A percentile compares a stretch with the other conserved stretches of the same genome.
These are phyloP conservation scores for Plasmodium billcollinsi DNA, from an alignment of 169 alveolate species.

Conservation along the genomic window DNA sequence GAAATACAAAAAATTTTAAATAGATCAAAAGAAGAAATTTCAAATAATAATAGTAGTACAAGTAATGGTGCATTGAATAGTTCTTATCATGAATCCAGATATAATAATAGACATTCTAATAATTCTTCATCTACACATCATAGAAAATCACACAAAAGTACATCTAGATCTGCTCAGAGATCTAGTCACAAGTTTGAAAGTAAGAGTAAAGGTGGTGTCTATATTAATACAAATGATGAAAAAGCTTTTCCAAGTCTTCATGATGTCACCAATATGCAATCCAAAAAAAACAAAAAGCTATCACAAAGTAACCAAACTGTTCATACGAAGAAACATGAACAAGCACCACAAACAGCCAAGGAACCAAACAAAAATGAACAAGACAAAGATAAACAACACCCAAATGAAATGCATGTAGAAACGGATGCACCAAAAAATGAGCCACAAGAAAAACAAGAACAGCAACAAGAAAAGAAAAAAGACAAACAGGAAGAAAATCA, in stretches of 20 bases:
- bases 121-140: constrained; percentile 15
- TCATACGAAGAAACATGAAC: constrained; percentile 16
- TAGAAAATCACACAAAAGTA: neutral
- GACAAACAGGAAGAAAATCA: constrained; percentile 19
- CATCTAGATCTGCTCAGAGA: constrained; percentile 4
- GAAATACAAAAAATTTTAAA: constrained; percentile 52
- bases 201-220: constrained; percentile 31
- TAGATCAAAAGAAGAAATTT: constrained; percentile 31
- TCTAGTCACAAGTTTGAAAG: constrained; percentile 25
- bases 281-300: constrained; percentile 46
- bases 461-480: neutral
- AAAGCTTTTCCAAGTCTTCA: constrained; percentile 75
- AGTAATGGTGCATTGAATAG: neutral
- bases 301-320: constrained; percentile 25
- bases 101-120: constrained; percentile 14
- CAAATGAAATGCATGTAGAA: neutral
- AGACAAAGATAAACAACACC: neutral
- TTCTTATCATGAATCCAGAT: constrained; percentile 12
- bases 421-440: neutral
- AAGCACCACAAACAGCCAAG: neutral
- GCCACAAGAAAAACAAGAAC: neutral
- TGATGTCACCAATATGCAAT: constrained; percentile 61
- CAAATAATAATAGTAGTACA: neutral
- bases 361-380: neutral
- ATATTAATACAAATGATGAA: constrained; percentile 64